phyloP scores from a whole-genome alignment of 208 protist species.

The Polymyxa betae region DNA sequence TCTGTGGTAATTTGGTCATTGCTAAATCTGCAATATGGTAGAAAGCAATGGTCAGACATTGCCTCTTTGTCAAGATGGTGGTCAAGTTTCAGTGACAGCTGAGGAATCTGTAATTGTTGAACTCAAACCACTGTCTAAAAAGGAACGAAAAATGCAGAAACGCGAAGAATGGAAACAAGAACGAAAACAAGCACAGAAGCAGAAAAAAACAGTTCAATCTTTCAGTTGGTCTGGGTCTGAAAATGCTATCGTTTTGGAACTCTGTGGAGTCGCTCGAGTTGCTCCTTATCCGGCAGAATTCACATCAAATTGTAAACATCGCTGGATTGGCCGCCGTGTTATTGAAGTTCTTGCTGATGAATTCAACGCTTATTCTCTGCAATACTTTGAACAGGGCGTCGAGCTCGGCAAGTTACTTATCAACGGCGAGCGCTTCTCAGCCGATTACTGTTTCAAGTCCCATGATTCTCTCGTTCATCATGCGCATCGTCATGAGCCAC shows the following conservation, averaged over 20 bases:
- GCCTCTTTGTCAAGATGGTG: too few species aligned
- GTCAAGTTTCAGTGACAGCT: too few species aligned
- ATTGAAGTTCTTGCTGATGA: constrained; percentile 32
- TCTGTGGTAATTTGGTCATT: too few species aligned
- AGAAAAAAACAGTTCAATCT: not conserved
- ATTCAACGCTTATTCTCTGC: constrained; percentile 19
- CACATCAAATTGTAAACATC: constrained; percentile 26
- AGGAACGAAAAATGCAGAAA: not conserved
- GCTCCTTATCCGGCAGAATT: not conserved
- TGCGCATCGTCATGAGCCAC: constrained; percentile 1
- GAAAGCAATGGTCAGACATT: too few species aligned
- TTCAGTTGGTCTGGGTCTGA: constrained; percentile 2
- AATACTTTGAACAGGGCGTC: not conserved
- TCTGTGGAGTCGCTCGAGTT: not conserved
- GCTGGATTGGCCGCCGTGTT: constrained; percentile 27
- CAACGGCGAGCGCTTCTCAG: not conserved
- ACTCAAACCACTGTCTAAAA: not conserved
- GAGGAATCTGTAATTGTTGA: too few species aligned
- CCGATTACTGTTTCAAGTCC: constrained; percentile 9
- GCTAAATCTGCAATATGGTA: too few species aligned
- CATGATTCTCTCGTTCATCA: not conserved
- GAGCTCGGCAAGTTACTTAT: not conserved
- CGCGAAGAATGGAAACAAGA: not conserved
- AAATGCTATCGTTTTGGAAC: not conserved
- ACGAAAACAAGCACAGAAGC: constrained; percentile 1